Percentiles rank a stretch among this genome's conserved stretches.
Conservation (phyloP, 371 early-diverging fungal genomes). For the Rhizopus delemar region DNA sequence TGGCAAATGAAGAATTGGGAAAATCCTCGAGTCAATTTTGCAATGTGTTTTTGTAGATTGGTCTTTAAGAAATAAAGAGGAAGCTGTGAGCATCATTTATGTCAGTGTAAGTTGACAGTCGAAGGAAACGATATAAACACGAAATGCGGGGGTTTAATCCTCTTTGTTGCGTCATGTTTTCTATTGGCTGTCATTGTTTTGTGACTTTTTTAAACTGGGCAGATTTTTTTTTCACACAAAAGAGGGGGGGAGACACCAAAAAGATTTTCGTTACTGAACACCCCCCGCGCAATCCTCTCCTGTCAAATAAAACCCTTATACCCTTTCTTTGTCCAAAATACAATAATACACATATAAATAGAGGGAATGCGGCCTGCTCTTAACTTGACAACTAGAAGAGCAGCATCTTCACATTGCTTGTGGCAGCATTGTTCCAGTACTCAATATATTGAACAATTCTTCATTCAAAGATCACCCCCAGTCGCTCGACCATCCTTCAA, state of each 20-base stretch:
- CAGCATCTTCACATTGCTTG: slow-evolving; percentile 22
- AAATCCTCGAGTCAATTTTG: too few species aligned
- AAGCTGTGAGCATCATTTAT: too few species aligned
- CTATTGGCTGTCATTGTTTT: too few species aligned
- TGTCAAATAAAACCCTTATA: not conserved
- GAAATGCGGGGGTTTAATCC: too few species aligned
- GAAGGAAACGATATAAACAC: too few species aligned
- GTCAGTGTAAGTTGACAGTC: too few species aligned
- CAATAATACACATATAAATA: not conserved
- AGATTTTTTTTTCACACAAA: slow-evolving; percentile 2
- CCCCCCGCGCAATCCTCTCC: not conserved
- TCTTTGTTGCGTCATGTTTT: too few species aligned
- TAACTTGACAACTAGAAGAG: slow-evolving; percentile 27
- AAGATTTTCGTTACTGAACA: not conserved
- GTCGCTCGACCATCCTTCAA: slow-evolving; percentile 9
- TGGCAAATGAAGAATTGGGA: too few species aligned
- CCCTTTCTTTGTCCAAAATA: not conserved
- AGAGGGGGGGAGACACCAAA: not conserved
- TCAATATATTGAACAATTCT: slow-evolving; percentile 1
- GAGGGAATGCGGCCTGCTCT: slow-evolving; percentile 31
- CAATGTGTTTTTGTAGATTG: too few species aligned
- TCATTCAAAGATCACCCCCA: slow-evolving; percentile 4
- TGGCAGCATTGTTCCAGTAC: slow-evolving; percentile 11
- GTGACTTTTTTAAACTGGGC: slow-evolving; percentile 5
- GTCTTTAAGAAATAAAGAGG: too few species aligned